phyloP scores from a whole-genome alignment of 78 protist genomes.

The Goniomonas avonlea region DNA sequence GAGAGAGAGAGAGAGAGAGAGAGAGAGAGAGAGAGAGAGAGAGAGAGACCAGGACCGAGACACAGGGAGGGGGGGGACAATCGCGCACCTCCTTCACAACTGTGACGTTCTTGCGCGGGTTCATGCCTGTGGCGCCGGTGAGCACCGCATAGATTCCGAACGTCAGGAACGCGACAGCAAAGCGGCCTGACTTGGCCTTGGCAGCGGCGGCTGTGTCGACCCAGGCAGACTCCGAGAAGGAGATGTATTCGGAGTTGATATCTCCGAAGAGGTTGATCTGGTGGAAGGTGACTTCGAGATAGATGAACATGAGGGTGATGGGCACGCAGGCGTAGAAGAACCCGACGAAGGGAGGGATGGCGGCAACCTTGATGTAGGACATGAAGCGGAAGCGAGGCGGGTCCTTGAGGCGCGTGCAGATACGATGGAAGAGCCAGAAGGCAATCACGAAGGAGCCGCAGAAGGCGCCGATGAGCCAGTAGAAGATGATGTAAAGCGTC shows the following conservation, averaged over 20 bases:
- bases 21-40: no score
- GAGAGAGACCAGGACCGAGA: no score
- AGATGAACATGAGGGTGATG: background rate
- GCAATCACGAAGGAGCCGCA: background rate
- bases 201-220: background rate
- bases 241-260: background rate
- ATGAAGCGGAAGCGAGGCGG: background rate
- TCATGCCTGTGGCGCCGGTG: background rate
- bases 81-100: background rate
- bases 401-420: background rate
- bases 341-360: background rate
- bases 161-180: background rate
- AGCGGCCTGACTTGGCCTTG: background rate
- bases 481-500: background rate
- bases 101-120: background rate
- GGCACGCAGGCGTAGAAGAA: background rate
- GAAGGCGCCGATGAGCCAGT: background rate
- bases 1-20: no score
- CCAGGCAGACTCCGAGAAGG: background rate
- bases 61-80: no score
- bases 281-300: background rate
- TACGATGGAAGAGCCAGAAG: background rate
- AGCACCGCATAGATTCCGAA: background rate
- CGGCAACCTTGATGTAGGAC: background rate
- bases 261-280: background rate